Base-by-base conservation (phyloP, 768 basidiomycete genomes). In the Kwoniella mangroviensis region DNA sequence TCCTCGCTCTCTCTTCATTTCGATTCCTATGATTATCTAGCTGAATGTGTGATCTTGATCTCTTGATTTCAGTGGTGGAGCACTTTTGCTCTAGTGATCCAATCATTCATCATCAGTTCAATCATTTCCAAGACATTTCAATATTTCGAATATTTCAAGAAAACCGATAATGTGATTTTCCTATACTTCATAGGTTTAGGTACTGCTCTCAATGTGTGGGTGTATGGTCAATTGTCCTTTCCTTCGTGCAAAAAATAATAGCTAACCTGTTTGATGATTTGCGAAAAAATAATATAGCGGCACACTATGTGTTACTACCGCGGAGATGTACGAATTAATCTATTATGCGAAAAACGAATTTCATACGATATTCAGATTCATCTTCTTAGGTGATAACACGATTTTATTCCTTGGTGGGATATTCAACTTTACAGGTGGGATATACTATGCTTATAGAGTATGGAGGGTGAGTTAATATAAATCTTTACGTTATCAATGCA, bases 101-200 rank as follows among this genome's bases (percentile, higher is more conserved):
- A 59, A 40, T 43, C 65, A 12, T 26, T 67, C 55, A 59, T 67
- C 43, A 43, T 53, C 10, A 43, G 55, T 19, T 58, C 65, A 13
- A 51, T 67, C 40, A 24, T 67, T 2, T 43, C 41, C 56, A 67
- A 67, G 57, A 67, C 65, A 59, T 58, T 49, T 26, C 45, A 59
- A 24, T 67, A 67, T 9, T 67, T 49, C 43, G 65, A 67, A 26
- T 57, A 67, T 45, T 67, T 67, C 49, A 34, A 53, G 58, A 49
- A 45, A 28, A 67, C n/a, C 13, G 65, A 67, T 42, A 58, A 42
- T 26, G 15, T 21, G 13, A 19, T 57, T 5, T 34, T 57, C 19
- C 56, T 58, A 4, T 24, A 4, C 7, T 24, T 51, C 22, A 41
- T 67, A 41, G 57, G 56, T 11, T 40, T 57, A 10, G 65, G 65